A percentile compares a stretch with the other conserved stretches of the same genome.
phyloP scores from a whole-genome alignment of 1,139 yeast genomes.

The Hyphopichia burtonii region DNA sequence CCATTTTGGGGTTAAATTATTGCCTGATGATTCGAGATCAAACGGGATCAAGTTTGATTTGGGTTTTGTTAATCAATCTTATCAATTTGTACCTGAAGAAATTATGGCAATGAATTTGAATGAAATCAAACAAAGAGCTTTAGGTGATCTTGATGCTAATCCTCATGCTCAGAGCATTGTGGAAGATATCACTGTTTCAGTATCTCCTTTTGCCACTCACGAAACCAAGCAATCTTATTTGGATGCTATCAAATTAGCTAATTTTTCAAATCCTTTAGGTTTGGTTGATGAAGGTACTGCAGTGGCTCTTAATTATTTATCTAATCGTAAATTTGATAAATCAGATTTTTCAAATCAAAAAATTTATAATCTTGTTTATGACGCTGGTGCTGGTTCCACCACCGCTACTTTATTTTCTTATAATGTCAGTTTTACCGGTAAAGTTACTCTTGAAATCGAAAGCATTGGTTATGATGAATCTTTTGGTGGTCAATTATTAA shows the following conservation, averaged over 20 bases:
- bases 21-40: slow-evolving; percentile 36
- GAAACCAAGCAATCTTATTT: slow-evolving; percentile 68
- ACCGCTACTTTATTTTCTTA: slow-evolving; percentile 79
- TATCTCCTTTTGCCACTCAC: slow-evolving; percentile 70
- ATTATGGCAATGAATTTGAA: slow-evolving; percentile 77
- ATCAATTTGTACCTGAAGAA: slow-evolving; percentile 62
- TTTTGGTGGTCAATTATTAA: slow-evolving; percentile 76
- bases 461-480: slow-evolving; percentile 66
- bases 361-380: slow-evolving; percentile 74
- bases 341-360: slow-evolving; percentile 34
- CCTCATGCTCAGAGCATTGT: slow-evolving; percentile 37
- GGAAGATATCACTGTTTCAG: slow-evolving; percentile 69
- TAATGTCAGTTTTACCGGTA: slow-evolving; percentile 41
- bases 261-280: slow-evolving; percentile 56
- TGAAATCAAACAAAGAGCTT: slow-evolving; percentile 67
- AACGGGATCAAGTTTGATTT: slow-evolving; percentile 58
- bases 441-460: slow-evolving; percentile 56
- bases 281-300: slow-evolving; percentile 89
- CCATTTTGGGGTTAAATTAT: slow-evolving; percentile 64
- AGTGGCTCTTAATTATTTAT: slow-evolving; percentile 75
- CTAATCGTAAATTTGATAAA: slow-evolving; percentile 44
- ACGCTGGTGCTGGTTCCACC: slow-evolving; percentile 92
- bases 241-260: slow-evolving; percentile 75
- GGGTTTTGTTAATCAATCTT: slow-evolving; percentile 43
- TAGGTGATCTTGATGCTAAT: slow-evolving; percentile 30